These are phyloP conservation scores for Eragrostis tef DNA, from an alignment of 202 grass and related monocot genomes.

Conservation along the genomic window DNA sequence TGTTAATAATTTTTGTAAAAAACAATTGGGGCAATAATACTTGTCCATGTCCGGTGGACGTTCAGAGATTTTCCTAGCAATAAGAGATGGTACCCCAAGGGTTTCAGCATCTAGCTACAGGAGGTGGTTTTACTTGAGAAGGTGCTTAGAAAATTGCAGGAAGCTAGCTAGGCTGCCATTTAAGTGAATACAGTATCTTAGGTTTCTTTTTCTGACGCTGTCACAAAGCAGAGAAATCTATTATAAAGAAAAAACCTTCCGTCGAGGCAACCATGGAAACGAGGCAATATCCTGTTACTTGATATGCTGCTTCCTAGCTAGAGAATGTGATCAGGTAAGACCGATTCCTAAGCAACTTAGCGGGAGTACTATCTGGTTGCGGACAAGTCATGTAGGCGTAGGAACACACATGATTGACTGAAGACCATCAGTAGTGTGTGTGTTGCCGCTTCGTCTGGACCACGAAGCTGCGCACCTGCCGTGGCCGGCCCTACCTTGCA, in stretches of 20 bases:
- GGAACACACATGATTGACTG: background rate
- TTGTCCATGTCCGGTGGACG: no score
- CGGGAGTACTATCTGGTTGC: no score
- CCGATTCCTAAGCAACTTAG: background rate
- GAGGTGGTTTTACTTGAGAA: background rate
- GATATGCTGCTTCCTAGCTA: background rate
- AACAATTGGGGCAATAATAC: no score
- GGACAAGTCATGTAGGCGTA: no score
- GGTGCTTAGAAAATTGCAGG: conserved; percentile 5
- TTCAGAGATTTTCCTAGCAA: no score
- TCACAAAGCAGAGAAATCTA: background rate
- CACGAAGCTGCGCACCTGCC: no score
- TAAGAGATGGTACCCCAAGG: no score
- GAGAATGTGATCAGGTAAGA: background rate
- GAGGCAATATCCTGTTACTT: conserved; percentile 4
- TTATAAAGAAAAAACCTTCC: background rate
- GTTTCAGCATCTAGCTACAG: no score
- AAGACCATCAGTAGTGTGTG: background rate
- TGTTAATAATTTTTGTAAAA: no score
- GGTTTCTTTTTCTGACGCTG: background rate
- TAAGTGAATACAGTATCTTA: background rate
- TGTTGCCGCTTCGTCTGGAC: no score
- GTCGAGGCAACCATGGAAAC: background rate
- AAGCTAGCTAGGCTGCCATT: background rate
- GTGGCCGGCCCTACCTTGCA: no score